phyloP scores from a whole-genome alignment of 371 early-diverging fungal species.

The Mucor sp. region DNA sequence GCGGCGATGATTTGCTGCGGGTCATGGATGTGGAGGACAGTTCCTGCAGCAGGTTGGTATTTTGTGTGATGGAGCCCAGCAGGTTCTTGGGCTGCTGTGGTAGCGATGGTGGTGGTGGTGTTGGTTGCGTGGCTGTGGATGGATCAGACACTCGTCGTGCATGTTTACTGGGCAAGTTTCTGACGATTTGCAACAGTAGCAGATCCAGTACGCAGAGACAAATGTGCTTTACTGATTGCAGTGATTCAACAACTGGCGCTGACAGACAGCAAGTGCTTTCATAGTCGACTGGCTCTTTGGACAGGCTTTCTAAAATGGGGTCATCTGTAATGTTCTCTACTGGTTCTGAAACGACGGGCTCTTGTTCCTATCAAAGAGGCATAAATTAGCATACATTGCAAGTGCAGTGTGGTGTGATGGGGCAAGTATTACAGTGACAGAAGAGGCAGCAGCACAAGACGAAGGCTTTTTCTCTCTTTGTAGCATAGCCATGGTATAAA shows the following conservation, averaged over 20 bases:
- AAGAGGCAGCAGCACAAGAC: not conserved
- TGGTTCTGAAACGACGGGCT: not conserved
- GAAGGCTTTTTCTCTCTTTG: slow-evolving; percentile 9
- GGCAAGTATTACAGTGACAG: not conserved
- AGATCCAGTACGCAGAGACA: slow-evolving; percentile 39
- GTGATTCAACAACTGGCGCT: slow-evolving; percentile 27
- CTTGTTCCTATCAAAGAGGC: not conserved
- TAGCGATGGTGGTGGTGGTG: too few relatives aligned
- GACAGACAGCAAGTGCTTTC: slow-evolving; percentile 9
- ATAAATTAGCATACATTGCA: not conserved
- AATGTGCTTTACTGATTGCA: slow-evolving; percentile 41
- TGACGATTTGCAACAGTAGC: slow-evolving; percentile 32
- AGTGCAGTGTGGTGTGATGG: not conserved
- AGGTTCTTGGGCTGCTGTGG: slow-evolving; percentile 4
- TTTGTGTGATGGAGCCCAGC: slow-evolving; percentile 35
- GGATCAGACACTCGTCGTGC: slow-evolving; percentile 32
- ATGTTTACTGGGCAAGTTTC: slow-evolving; percentile 11
- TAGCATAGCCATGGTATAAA: slow-evolving; percentile 13
- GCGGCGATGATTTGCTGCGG: slow-evolving; percentile 35
- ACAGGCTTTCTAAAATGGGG: slow-evolving; percentile 5
- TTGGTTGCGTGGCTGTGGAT: not conserved
- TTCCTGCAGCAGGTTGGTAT: slow-evolving; percentile 24
- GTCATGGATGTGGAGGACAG: slow-evolving; percentile 9
- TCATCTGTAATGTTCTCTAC: slow-evolving; percentile 3
- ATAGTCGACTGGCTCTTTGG: slow-evolving; percentile 12